Evolutionary conservation across 2,329 filamentous ascomycete genomes (phyloP), one percentile per base, ranked within the genome.

Genomic region (Pseudogymnoascus sp.): DNA sequence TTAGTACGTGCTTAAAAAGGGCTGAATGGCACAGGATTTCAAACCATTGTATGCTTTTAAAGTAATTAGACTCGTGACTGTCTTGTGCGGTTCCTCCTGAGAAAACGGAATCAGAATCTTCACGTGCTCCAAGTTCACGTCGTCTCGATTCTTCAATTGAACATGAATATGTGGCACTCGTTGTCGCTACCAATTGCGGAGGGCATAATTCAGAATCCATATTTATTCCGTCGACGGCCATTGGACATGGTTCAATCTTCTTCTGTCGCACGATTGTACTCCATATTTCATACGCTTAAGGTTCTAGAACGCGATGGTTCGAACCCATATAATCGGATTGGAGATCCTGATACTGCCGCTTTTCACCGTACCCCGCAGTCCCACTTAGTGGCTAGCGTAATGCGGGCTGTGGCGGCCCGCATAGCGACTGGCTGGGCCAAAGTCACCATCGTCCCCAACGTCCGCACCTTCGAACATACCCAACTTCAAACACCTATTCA

Each of bases 11-110:
- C 24, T 61, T 33, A 31, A 22, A 40, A 43, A 53, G 14, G 4
- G 4, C 7, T 5, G 6, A 14, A 33, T 22, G 2, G 10, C 8
- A 22, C 2, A 6, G 37, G 3, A 33, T 26, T 19, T 28, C 62
- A 59, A 69, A 71, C 73, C 73, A 75, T 72, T 74, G 70, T n/a
- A 68, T 68, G 41, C 69, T 72, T 64, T 74, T 75, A 62, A 74
- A 74, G 65, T 73, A 72, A 68, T 75, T 74, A 11, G 50, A 62
- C 53, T 74, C 72, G 28, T 28, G 6, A 33, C 68, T 66, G 11
- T 68, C 53, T 24, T 19, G 61, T 31, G 24, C 37, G 19, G 24
- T 33, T 4, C 37, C 50, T 46, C n/a, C 14, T 26, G 33, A 11
- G 5, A 19, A 24, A 24, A 31, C 2, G 11, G 6, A 35, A 16